These are phyloP conservation scores for Bathelium albidoporum DNA, from an alignment of 495 filamentous ascomycete genomes.

Conservation along the genomic window DNA sequence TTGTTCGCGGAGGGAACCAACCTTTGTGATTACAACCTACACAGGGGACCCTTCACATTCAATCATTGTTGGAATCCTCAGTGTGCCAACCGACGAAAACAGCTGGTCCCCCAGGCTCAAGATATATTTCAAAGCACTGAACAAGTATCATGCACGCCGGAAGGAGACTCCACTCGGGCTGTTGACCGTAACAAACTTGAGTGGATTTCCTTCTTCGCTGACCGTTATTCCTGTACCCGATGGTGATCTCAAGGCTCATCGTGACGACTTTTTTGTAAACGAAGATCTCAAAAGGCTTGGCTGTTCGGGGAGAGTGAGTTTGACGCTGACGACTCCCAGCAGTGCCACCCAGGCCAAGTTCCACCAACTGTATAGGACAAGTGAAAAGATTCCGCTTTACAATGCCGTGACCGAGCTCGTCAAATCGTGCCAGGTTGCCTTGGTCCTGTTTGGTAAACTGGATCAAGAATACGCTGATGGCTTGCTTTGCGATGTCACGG, in stretches of 20 bases:
- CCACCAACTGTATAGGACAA: conserved; percentile 76
- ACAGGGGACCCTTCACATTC: conserved; percentile 75
- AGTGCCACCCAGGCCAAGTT: conserved; percentile 84
- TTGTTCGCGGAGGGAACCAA: conserved; percentile 80
- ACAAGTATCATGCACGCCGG: conserved; percentile 66
- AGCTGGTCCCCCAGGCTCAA: conserved; percentile 69
- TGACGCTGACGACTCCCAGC: conserved; percentile 66
- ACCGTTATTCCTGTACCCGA: conserved; percentile 82
- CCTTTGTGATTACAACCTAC: conserved; percentile 85
- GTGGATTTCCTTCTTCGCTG: conserved; percentile 76
- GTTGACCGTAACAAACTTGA: conserved; percentile 89
- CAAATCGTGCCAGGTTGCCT: conserved; percentile 80
- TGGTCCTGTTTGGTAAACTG: conserved; percentile 80
- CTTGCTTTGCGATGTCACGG: conserved; percentile 83
- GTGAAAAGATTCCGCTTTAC: conserved; percentile 66
- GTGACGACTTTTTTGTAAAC: conserved; percentile 85
- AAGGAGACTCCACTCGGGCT: conserved; percentile 76
- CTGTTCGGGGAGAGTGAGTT: conserved; percentile 78
- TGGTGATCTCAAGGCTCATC: conserved; percentile 71
- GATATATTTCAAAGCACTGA: conserved; percentile 78
- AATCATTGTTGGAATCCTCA: conserved; percentile 69
- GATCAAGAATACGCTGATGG: conserved; percentile 88
- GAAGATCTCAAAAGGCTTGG: conserved; percentile 87
- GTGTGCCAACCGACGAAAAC: conserved; percentile 69
- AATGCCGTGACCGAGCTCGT: conserved; percentile 78